Base-by-base conservation (phyloP, 176 grass and related monocot genomes). In the Musa schizocarpa region DNA sequence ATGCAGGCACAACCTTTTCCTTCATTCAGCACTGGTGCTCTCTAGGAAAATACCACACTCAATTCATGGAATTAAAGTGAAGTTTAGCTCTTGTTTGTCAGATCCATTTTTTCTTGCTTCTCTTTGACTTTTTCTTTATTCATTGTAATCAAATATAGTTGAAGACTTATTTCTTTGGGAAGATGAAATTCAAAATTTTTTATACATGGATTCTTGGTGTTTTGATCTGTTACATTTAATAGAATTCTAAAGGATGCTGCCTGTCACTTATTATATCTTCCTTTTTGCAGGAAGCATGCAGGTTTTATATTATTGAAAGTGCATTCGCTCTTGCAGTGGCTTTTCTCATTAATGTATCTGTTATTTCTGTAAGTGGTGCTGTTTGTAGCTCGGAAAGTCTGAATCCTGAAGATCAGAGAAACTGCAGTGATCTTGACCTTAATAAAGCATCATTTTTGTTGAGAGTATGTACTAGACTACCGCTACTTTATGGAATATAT, bases 361-460 rank as follows among this genome's bases (percentile, higher is more conserved):
- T 98, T 65, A 93, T 98, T 75, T 98, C 84, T 83, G 94, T 98
- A 67, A 98, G 94, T 67, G 90, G 94, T 72, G n/a, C 86, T n/a
- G 82, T 98, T 19, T 98, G 94, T 48, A 79, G 94, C 81, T 90
- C 94, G 43, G 82, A 85, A 65, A 82, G 79, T 76, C 81, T 98
- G 75, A 79, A 80, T 72, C 88, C 76, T 76, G 84, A 90, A 84
- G 94, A 98, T 79, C 87, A 80, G 81, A 77, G 56, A 57, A 98
- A 89, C 56, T 98, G 94, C 70, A 75, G 23, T 69, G 90, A 93
- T 83, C 78, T 98, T 23, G 94, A 98, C 82, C 90, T 98, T 76
- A 98, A 98, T 58, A 98, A 91, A 82, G 94, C 94, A 81, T 93
- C 94, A 11, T 98, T 98, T 88, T 78, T 98, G 74, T 82, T 98